Base-by-base conservation (phyloP, 768 basidiomycete species). In the Mycena latifolia region DNA sequence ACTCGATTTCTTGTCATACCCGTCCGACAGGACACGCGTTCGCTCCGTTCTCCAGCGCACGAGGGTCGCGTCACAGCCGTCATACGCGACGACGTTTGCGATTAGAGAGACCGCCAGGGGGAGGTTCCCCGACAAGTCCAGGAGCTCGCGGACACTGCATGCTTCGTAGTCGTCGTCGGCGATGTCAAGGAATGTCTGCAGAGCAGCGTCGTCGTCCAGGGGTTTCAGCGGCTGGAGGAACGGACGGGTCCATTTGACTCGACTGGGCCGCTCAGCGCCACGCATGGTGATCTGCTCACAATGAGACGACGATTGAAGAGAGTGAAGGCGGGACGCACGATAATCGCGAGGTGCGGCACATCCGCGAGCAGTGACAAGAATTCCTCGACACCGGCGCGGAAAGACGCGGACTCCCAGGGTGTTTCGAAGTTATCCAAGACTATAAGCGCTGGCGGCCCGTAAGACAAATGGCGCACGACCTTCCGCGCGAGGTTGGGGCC, bases 371-470 rank as follows among this genome's bases (percentile, higher is more conserved):
- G 10, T 5, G 62, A 46, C 3, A 63, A 17, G 22, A 63, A 63
- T 25, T 50, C 45, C n/a, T 63, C 62, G 3, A 56, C 45, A 5
- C 8, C 53, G 14, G 14, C 9, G 11, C 54, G 53, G 1, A 9
- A 24, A 5, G 25, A n/a, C 2, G 37, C 1, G 1, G 31, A 31
- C 25, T 63, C 62, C 62, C 62, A 63, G 3, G 46, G 15, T 12
- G 62, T 55, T 24, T 63, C 62, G 14, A 63, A 41, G 33, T 63
- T 63, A 20, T 63, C 62, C 2, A 63, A 27, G n/a, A 63, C 20
- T 24, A 63, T 15, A 2, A 63, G 35, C 6, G 24, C 10, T 1
- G 50, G 39, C 5, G 24, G 24, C 5, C 22, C 24, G 14, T 25
- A 6, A 2, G 20, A 18, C 7, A 48, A 20, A 27, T 37, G 35